These are phyloP conservation scores for Sabuloglossum arenarium DNA, from an alignment of 495 filamentous ascomycete species.

Conservation along the genomic window DNA sequence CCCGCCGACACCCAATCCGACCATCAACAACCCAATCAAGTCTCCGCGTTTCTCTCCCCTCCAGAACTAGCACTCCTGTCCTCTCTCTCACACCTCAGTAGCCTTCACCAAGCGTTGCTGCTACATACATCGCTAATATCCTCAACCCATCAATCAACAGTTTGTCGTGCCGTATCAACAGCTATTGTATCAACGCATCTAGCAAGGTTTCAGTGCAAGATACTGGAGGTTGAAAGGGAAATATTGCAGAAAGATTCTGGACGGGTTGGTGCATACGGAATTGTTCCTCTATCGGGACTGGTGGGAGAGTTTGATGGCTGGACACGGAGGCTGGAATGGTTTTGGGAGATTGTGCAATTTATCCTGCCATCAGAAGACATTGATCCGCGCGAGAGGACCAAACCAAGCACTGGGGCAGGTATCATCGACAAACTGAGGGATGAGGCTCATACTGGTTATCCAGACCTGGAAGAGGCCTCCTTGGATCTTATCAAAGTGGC, in stretches of 20 bases:
- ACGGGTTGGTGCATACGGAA: constrained; percentile 73
- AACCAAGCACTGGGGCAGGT: constrained; percentile 30
- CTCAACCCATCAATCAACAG: constrained; percentile 46
- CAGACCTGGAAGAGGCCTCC: constrained; percentile 58
- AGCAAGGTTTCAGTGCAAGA: constrained; percentile 55
- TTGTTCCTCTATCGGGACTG: constrained; percentile 73
- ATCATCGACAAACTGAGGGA: constrained; percentile 56
- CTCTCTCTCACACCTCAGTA: constrained; percentile 52
- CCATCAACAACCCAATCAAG: constrained; percentile 16
- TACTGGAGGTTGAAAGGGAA: constrained; percentile 61
- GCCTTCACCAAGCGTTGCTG: constrained; percentile 50
- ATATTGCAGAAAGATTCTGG: constrained; percentile 50
- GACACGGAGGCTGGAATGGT: constrained; percentile 67
- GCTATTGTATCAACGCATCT: constrained; percentile 56
- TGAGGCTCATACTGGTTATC: constrained; percentile 71
- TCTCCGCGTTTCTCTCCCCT: constrained; percentile 40
- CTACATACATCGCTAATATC: constrained; percentile 40
- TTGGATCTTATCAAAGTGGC: constrained; percentile 49
- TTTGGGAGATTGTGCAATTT: constrained; percentile 48
- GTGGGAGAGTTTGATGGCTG: constrained; percentile 68
- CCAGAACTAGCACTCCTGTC: constrained; percentile 64
- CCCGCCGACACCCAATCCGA: constrained; percentile 17
- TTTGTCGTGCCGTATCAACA: constrained; percentile 76
- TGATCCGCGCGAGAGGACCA: constrained; percentile 6
- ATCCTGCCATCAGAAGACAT: constrained; percentile 25